phyloP scores from a whole-genome alignment of 371 early-diverging fungal genomes.

The Aphelidium insulamus region DNA sequence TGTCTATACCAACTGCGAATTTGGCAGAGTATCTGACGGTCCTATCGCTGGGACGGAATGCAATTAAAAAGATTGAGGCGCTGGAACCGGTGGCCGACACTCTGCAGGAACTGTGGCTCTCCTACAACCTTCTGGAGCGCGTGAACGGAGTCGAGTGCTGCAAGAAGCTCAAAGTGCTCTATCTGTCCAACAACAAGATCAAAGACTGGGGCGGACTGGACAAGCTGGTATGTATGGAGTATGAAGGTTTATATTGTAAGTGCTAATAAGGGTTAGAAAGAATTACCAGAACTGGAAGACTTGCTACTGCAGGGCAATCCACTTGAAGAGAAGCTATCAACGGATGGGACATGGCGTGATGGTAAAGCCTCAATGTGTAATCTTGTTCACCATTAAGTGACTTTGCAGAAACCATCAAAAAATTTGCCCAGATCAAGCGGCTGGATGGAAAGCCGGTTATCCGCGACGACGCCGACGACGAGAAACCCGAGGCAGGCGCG shows the following conservation, averaged over 20 bases:
- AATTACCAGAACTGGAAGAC: constrained; percentile 19
- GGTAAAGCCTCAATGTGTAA: too few relatives aligned
- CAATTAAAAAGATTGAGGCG: constrained; percentile 26
- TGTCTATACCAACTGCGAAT: not conserved
- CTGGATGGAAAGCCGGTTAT: constrained; percentile 25
- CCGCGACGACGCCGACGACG: constrained; percentile 11
- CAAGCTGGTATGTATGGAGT: not conserved
- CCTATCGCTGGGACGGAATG: constrained; percentile 25
- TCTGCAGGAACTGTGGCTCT: constrained; percentile 26
- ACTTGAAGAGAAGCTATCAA: constrained; percentile 21
- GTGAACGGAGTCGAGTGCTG: constrained; percentile 25
- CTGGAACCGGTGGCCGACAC: constrained; percentile 26
- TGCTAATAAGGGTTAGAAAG: constrained; percentile 5
- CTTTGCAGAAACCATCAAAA: constrained; percentile 18
- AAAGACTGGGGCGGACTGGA: constrained; percentile 22
- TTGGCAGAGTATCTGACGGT: constrained; percentile 9
- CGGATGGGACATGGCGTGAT: constrained; percentile 21
- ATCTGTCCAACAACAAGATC: constrained; percentile 26
- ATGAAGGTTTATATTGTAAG: not conserved
- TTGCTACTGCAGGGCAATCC: constrained; percentile 20
- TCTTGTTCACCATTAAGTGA: too few relatives aligned
- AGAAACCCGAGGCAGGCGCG: too few relatives aligned
- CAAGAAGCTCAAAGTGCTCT: constrained; percentile 26
- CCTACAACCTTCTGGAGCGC: constrained; percentile 22
- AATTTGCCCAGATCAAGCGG: constrained; percentile 15